phyloP scores from a whole-genome alignment of 805 yeast genomes.

The Cyberlindnera nakhonratchasimensis region DNA sequence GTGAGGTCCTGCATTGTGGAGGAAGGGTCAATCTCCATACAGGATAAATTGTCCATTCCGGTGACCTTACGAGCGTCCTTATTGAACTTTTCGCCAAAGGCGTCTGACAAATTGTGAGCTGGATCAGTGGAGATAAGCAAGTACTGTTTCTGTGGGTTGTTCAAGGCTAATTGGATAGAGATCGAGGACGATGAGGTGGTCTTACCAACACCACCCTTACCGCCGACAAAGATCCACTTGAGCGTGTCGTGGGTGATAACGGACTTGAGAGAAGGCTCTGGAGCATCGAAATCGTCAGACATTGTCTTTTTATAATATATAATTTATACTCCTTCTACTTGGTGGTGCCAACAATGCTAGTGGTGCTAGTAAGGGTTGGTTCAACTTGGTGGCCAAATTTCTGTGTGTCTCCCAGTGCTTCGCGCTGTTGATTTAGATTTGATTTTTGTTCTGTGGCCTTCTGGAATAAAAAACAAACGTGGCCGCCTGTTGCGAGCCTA shows the following conservation, averaged over 20 bases:
- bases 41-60: slow-evolving; percentile 81
- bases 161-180: slow-evolving; percentile 87
- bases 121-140: slow-evolving; percentile 95
- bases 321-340: too few relatives aligned
- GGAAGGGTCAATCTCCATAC: slow-evolving; percentile 98
- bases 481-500: not conserved
- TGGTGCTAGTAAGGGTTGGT: too few relatives aligned
- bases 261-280: slow-evolving; percentile 68
- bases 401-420: too few relatives aligned
- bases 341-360: too few relatives aligned
- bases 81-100: slow-evolving; percentile 96
- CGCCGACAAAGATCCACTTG: slow-evolving; percentile 98
- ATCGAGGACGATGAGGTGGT: slow-evolving; percentile 96
- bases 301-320: slow-evolving; percentile 5
- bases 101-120: slow-evolving; percentile 96
- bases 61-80: slow-evolving; percentile 94
- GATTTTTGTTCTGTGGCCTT: slow-evolving; percentile 2
- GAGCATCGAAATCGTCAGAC: slow-evolving; percentile 28
- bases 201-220: slow-evolving; percentile 99
- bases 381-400: too few relatives aligned
- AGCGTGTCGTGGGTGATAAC: slow-evolving; percentile 64
- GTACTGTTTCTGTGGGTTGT: slow-evolving; percentile 76
- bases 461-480: not conserved
- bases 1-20: slow-evolving; percentile 89
- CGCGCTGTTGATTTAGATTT: too few relatives aligned